Evolutionary conservation across 2,329 filamentous ascomycete genomes (phyloP), one percentile per base, ranked within the genome.

Genomic region (Calonectria henricotiae): DNA sequence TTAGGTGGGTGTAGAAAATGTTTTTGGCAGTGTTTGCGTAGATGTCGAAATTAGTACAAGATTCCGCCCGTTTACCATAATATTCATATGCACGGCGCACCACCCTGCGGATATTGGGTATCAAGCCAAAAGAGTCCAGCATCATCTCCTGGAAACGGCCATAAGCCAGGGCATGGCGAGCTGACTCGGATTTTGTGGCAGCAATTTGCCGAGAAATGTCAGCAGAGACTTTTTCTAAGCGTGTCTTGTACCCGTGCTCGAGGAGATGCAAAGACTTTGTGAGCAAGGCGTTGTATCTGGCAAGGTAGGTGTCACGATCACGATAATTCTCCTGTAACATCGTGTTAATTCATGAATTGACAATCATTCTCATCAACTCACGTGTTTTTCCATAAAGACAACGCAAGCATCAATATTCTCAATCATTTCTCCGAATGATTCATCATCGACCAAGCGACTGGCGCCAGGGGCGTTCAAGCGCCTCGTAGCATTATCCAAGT

Each of bases 381-480:
- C 93, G 84, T 98, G 94, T 63, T 90, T 87, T 71, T 93, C 89
- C 95, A 98, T 98, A 79, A 98, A 98, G 35, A 92, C 92, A 75
- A 99, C 90, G 80, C 96, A 99, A 64, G 94, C 91, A 82, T 98
- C 95, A 61, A 99, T 86, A 72, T 94, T 96, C 55, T 90, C 88
- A 60, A 99, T 85, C 87, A 98, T 97, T 64, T 98, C 94, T 2
- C 93, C 91, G 79, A 98, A 98, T 51, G 93, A 93, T 62, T 92
- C 91, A 67, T 92, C 92, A 54, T 95, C 93, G 17, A 98, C 95
- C 66, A 98, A 87, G 68, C 92, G 94, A 60, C 94, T 92, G 23
- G 96, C 95, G 1, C 95, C 95, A 0, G 96, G 95, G 0, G 95
- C 95, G 85, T 98, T 98, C 68, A 99, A 89, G 15, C 95, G 90